Evolutionary conservation across 164 flowering plant species (phyloP), one percentile per base, ranked within the genome.

Genomic region (Berberis vulgaris): DNA sequence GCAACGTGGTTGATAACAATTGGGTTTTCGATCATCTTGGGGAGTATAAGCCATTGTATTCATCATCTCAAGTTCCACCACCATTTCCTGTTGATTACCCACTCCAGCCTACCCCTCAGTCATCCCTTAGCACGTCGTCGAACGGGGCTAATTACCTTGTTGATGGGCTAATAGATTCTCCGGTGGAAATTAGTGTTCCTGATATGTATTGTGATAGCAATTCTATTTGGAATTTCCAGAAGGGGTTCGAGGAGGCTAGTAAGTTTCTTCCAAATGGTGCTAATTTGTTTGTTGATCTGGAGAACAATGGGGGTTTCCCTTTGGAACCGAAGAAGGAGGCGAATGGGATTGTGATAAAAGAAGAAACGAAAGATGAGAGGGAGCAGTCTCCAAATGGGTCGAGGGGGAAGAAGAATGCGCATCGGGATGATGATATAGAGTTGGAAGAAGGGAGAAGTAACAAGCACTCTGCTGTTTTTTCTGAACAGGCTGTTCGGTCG

Each of bases 221-320:
- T 65, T 79, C 84, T 5, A 57, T 79, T 65, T 80, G 79, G 80
- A 86, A 84, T 61, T 86, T 89, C 66, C 66, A 39, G 52, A 86
- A 72, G 67, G 98, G 91, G 13, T 78, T 81, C 55, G 92, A 91
- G 73, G 93, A 83, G 74, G 93, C 85, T 0, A 81, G 65, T 43
- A 77, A 71, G 66, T 81, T 81, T 54, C 75, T 80, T 69, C 83
- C 85, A 7, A 74, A 62, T 53, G 57, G 71, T 60, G 49, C 45
- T 65, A 26, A 60, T 47, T 50, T 73, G 60, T 45, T 64, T 60
- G 43, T 65, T 61, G 70, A 69, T 71, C 43, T 67, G 54, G 72
- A 55, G 53, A 70, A 61, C 49, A 59, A 75, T 57, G 66, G 45
- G 43, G 61, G 41, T 1, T 46, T 64, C 7, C 47, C 41, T 40